Base-by-base conservation (phyloP, 2,329 filamentous ascomycete genomes). In the Penicillium psychrosexuale region DNA sequence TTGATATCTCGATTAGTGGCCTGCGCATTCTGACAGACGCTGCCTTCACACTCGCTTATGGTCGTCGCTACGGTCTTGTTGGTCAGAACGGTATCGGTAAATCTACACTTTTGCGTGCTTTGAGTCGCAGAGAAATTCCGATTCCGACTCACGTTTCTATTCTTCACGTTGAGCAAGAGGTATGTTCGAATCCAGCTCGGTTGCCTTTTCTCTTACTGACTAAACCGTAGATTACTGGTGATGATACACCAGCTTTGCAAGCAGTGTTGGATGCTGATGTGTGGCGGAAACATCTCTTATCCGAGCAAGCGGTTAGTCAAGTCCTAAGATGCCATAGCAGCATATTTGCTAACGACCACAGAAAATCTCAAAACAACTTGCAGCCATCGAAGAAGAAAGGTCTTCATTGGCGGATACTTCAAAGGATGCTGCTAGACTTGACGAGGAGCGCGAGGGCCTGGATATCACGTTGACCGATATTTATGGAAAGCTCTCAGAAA, bases 11-110 rank as follows among this genome's bases (percentile, higher is more conserved):
- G 40, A 97, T 99, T 69, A 86, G 90, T 59, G 93, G 93, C 53
- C 82, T 85, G 68, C 87, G 94, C 57, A 99, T 99, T 61, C 78
- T 97, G 64, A 90, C 88, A 42, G 93, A 99, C 72, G 96, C 93
- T 45, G 90, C 85, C 50, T 79, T 99, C 56, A 97, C 91, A 1
- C 81, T 99, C 61, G 88, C 94, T 0, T 97, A 96, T 73, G 91
- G 93, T 50, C 87, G 92, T 70, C 87, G 94, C 62, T 99, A 99
- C 75, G 94, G 94, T 85, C 80, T 99, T 61, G 94, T 99, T 64
- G 94, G 94, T 82, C 90, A 97, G 82, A 99, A 99, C 84, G 94
- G 94, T 91, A 93, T 99, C 61, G 94, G 90, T 82, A 93, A 94
- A 83, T 91, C 91, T 71, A 99, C 94, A n/a, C 80, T 99, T 61